phyloP scores from a whole-genome alignment of 2,329 filamentous ascomycete species.

The Ceratocystis cacaofunesta region DNA sequence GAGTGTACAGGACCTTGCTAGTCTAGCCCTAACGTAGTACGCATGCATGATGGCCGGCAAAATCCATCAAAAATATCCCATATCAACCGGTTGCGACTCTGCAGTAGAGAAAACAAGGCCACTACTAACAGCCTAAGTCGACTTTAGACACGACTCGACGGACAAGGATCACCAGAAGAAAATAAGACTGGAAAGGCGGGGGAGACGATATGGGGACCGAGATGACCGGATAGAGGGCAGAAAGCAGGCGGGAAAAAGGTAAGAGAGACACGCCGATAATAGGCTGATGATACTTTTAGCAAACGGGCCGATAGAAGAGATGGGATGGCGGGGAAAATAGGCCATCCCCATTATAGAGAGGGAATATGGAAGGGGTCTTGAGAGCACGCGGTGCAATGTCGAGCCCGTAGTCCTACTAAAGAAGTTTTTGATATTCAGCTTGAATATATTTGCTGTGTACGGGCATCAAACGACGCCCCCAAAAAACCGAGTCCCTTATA shows the following conservation, averaged over 20 bases:
- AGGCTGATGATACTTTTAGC: not conserved
- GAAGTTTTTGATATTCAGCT: too few relatives aligned
- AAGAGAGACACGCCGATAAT: not conserved
- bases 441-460: too few relatives aligned
- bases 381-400: not conserved
- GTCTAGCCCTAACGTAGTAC: not conserved
- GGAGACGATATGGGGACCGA: not conserved
- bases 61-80: not conserved
- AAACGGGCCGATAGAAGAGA: slow-evolving; percentile 12
- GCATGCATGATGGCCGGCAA: not conserved
- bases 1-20: not conserved
- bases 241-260: not conserved
- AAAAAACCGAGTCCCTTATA: not conserved
- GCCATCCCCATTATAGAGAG: not conserved
- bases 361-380: not conserved
- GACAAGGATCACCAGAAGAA: not conserved
- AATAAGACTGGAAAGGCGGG: not conserved
- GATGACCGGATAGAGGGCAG: not conserved
- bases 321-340: not conserved
- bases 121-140: not conserved
- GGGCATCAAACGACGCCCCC: too few relatives aligned
- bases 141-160: not conserved
- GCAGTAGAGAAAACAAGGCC: not conserved
- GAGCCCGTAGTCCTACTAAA: not conserved
- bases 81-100: not conserved